These are phyloP conservation scores for Talaromyces pinophilus DNA, from an alignment of 2,329 filamentous ascomycete genomes.

Conservation along the genomic window DNA sequence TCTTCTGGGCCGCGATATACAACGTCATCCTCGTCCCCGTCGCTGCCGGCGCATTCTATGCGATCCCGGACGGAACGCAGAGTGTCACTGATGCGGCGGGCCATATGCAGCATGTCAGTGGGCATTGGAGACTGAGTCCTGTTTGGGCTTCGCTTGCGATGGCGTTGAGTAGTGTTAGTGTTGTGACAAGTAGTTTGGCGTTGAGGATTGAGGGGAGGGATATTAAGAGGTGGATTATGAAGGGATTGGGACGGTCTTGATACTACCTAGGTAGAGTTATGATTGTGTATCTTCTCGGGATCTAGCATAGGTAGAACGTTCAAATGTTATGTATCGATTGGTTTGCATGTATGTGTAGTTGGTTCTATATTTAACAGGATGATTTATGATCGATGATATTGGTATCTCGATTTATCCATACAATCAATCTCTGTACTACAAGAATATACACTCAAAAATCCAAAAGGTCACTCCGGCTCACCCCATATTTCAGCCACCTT, in stretches of 20 bases:
- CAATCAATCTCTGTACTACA: not conserved
- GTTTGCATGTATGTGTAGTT: not conserved
- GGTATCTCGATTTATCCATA: not conserved
- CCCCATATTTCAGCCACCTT: constrained; percentile 75
- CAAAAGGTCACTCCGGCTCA: constrained; percentile 23
- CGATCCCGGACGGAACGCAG: constrained; percentile 49
- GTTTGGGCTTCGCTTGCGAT: constrained; percentile 87
- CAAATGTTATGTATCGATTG: not conserved
- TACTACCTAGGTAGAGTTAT: not conserved
- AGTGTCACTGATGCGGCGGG: constrained; percentile 31
- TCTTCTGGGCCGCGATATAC: constrained; percentile 81
- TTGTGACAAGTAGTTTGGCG: constrained; percentile 77
- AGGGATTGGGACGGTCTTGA: not conserved
- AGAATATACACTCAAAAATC: not conserved
- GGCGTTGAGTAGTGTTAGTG: constrained; percentile 88
- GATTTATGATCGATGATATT: not conserved
- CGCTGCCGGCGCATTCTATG: constrained; percentile 77
- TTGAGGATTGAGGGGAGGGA: constrained; percentile 55
- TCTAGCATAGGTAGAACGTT: not conserved
- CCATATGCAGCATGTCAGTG: constrained; percentile 33
- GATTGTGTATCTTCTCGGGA: not conserved
- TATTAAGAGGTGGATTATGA: constrained; percentile 7
- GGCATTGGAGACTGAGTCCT: constrained; percentile 51
- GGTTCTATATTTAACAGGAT: not conserved
- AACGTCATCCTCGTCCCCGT: constrained; percentile 77